These are phyloP conservation scores for Aspergillus phoenicis DNA, from an alignment of 2,329 filamentous ascomycete genomes.

Conservation along the genomic window DNA sequence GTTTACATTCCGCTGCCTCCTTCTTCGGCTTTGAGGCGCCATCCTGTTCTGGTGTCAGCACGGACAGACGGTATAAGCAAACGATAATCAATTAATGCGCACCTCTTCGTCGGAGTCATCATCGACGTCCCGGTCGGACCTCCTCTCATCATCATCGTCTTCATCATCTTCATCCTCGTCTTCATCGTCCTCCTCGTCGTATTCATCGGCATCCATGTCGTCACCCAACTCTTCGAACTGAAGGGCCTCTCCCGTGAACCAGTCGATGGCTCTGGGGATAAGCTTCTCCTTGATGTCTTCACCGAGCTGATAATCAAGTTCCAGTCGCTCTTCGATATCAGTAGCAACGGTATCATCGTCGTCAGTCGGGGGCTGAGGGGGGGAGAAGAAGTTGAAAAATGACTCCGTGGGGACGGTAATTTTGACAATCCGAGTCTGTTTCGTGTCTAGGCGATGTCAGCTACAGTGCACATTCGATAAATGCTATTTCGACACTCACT, in stretches of 20 bases:
- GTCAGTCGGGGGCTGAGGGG: conserved; percentile 79
- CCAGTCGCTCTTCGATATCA: conserved; percentile 95
- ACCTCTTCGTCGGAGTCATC: conserved; percentile 64
- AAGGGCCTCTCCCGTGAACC: conserved; percentile 98
- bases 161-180: conserved; percentile 86
- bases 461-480: background rate
- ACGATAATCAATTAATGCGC: conserved; percentile 16
- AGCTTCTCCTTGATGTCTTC: conserved; percentile 99
- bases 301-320: conserved; percentile 97
- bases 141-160: conserved; percentile 76
- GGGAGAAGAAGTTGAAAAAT: conserved; percentile 99
- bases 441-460: conserved; percentile 70
- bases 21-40: conserved; percentile 89
- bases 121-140: conserved; percentile 62
- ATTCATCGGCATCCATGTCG: conserved; percentile 78
- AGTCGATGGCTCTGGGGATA: conserved; percentile 96
- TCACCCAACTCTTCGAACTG: conserved; percentile 93
- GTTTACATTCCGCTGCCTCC: conserved; percentile 94
- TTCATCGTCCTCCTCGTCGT: conserved; percentile 87
- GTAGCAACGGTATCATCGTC: conserved; percentile 70
- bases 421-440: conserved; percentile 98
- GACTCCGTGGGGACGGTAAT: conserved; percentile 98
- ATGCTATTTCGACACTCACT: conserved; percentile 62
- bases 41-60: conserved; percentile 59
- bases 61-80: background rate